A percentile compares a stretch with the other conserved stretches of the same genome.
Evolutionary conservation across 2,329 filamentous ascomycete genomes (phyloP).

Genomic region (Trichothecium sympodiale): DNA sequence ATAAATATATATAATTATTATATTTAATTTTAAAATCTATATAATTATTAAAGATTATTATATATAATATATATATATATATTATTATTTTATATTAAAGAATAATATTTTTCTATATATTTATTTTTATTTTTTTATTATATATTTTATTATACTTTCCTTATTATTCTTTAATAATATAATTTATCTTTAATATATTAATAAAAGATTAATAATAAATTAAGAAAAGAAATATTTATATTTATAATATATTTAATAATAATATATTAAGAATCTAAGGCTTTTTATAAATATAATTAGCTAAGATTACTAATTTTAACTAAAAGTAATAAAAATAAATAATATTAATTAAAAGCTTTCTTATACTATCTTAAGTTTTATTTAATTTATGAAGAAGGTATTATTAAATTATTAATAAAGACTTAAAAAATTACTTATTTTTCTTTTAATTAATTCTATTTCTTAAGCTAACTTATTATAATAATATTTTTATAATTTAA

Average conservation of each 20-base stretch:
- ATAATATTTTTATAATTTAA: not conserved
- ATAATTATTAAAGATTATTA: no score
- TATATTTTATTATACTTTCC: slow-evolving; percentile 2
- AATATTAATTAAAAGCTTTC: no score
- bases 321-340: not conserved
- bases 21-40: no score
- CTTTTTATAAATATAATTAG: not conserved
- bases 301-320: no score
- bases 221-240: not conserved
- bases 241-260: not conserved
- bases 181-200: not conserved
- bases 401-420: not conserved
- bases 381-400: slow-evolving; percentile 1
- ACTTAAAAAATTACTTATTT: no score
- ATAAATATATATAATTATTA: no score
- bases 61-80: no score
- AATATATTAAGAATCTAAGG: not conserved
- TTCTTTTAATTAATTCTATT: not conserved
- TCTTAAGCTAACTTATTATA: not conserved
- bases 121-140: not conserved
- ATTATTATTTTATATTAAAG: not conserved
- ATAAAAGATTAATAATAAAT: slow-evolving; percentile 1
- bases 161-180: not conserved
- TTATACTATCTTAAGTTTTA: no score
- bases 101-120: not conserved